phyloP scores from a whole-genome alignment of 176 grass and related monocot genomes.

The Oropetium thomaeum region DNA sequence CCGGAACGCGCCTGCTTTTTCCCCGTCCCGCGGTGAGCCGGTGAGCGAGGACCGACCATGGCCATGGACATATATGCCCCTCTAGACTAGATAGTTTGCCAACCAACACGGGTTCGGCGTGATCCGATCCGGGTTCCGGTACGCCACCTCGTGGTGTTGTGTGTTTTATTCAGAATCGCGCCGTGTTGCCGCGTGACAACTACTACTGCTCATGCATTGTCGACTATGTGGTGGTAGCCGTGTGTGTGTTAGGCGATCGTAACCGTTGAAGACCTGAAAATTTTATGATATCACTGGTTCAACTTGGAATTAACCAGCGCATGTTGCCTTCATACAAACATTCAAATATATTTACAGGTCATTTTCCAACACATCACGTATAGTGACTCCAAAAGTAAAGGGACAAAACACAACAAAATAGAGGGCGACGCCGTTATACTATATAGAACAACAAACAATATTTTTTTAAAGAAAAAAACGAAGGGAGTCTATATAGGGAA shows the following conservation, averaged over 20 bases:
- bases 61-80: neutral
- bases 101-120: constrained; percentile 14
- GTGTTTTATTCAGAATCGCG: neutral
- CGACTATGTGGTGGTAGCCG: neutral
- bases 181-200: neutral
- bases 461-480: too few species aligned
- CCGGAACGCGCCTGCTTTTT: neutral
- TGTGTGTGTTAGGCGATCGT: neutral
- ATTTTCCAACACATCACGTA: too few species aligned
- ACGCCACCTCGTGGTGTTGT: neutral
- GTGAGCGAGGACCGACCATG: neutral
- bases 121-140: neutral
- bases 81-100: too few species aligned
- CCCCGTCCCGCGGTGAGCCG: neutral
- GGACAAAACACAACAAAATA: too few species aligned
- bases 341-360: too few species aligned
- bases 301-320: too few species aligned
- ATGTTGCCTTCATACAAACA: too few species aligned
- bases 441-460: too few species aligned
- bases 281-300: neutral
- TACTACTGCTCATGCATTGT: neutral
- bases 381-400: too few species aligned
- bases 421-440: too few species aligned
- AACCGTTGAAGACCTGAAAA: neutral
- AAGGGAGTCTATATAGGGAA: too few species aligned